Evolutionary conservation across 345 rosid species (phyloP), one percentile per base, ranked within the genome.

Genomic region (Eucalyptus viminalis): DNA sequence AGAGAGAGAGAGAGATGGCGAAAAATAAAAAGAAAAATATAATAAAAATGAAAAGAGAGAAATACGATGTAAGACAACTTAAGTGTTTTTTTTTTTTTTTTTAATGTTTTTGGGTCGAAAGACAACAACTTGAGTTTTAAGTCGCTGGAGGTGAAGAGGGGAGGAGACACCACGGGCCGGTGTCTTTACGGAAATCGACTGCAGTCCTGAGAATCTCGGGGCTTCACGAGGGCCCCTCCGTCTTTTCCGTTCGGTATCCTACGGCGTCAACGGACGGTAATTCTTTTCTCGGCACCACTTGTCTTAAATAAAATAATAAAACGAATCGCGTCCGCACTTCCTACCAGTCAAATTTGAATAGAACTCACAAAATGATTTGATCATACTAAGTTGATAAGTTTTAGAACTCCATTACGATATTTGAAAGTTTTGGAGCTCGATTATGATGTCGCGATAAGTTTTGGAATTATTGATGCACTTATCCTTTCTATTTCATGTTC

Each of bases 401-500:
- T 22, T 56, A 56, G 0, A 17, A 56, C 3, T 10, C 0, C 3
- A 9, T 22, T 56, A 9, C 3, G 1, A 0, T 6, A 5, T 43
- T 56, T 24, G 24, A 24, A 56, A 56, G 12, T 56, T 56, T 9
- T 56, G 24, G 27, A 56, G 29, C 21, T 10, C 3, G 1, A 4
- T 24, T 56, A 56, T 9, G 29, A 0, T 19, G 11, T 53, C 10
- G 0, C 10, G 2, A 56, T 56, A 56, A 56, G 6, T 56, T 56
- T 56, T 56, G 27, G 12, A 24, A 24, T 56, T 56, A 56, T 56
- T 1, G 0, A 21, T 1, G 5, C 25, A 54, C 10, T 8, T 54
- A 54, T 21, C 0, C 2, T 0, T 21, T 54, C 11, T 54, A 10
- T 53, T 19, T 53, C 24, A 3, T 19, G 29, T 56, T 24, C 1